Evolutionary conservation across 2,329 filamentous ascomycete species (phyloP).

Genomic region (Albophoma yamanashiensis): DNA sequence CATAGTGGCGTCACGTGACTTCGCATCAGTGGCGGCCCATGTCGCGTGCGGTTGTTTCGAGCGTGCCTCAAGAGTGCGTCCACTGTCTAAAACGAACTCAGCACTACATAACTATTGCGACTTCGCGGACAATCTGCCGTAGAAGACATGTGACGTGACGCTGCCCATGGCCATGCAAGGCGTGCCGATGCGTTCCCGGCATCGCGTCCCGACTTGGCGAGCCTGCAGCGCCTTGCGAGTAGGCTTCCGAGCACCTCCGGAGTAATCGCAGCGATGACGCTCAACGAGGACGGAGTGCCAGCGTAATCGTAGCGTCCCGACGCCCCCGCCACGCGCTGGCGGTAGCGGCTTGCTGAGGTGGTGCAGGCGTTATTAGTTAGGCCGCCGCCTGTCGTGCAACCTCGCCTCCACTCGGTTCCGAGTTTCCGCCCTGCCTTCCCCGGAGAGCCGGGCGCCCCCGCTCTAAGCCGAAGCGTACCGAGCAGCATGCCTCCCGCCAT

Average conservation of each 20-base stretch:
- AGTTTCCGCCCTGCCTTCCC: background rate
- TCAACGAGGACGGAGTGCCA: no score
- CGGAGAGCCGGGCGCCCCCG: conserved; percentile 10
- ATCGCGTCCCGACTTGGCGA: background rate
- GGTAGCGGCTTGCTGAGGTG: no score
- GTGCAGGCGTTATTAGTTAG: no score
- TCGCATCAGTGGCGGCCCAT: background rate
- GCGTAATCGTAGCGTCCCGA: no score
- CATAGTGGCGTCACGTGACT: conserved; percentile 1
- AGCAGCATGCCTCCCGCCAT: conserved; percentile 6
- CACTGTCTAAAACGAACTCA: no score
- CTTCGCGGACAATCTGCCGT: no score
- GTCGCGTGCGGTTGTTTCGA: background rate
- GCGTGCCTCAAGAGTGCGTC: background rate
- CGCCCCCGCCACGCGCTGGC: no score
- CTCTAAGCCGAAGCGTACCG: conserved; percentile 28
- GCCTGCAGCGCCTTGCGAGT: background rate
- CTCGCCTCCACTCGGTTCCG: background rate
- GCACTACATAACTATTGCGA: no score
- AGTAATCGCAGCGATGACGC: background rate
- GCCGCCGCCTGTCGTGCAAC: background rate
- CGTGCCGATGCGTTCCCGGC: background rate
- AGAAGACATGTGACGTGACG: background rate
- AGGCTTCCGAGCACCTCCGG: background rate
- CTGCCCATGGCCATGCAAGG: background rate